Conservation (phyloP, 176 grass and related monocot genomes). For the Zea mays region DNA sequence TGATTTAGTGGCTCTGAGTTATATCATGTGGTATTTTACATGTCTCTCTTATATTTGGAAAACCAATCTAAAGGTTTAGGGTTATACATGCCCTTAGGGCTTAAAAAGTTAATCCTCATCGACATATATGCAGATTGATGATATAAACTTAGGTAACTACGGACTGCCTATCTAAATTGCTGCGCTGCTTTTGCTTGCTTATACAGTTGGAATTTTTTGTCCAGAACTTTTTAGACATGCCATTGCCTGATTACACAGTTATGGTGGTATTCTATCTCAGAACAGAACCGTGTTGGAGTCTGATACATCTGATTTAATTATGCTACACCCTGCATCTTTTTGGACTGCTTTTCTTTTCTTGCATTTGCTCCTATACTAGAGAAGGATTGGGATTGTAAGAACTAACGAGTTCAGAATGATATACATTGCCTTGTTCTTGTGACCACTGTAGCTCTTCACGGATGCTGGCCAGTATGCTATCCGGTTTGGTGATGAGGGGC, state of each 20-base stretch:
- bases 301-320: conserved; percentile 9
- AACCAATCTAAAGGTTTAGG: too few relatives aligned
- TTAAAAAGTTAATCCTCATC: neutral
- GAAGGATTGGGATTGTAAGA: neutral
- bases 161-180: neutral
- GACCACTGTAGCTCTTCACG: conserved; percentile 76
- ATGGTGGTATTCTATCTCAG: neutral
- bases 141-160: neutral
- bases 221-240: neutral
- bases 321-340: conserved; percentile 9
- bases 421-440: conserved; percentile 14
- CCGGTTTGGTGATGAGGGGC: conserved; percentile 69
- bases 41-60: too few relatives aligned
- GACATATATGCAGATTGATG: neutral
- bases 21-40: too few relatives aligned
- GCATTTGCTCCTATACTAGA: conserved; percentile 12
- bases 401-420: neutral
- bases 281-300: neutral
- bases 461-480: conserved; percentile 97
- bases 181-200: conserved; percentile 26
- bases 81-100: too few relatives aligned
- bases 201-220: conserved; percentile 1
- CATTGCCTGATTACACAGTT: conserved; percentile 7
- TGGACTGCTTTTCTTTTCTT: neutral
- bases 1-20: too few relatives aligned